A percentile compares a stretch with the other conserved stretches of the same genome.
Conservation (phyloP, 768 basidiomycete species). For the Boletus pseudo-olivaceus region DNA sequence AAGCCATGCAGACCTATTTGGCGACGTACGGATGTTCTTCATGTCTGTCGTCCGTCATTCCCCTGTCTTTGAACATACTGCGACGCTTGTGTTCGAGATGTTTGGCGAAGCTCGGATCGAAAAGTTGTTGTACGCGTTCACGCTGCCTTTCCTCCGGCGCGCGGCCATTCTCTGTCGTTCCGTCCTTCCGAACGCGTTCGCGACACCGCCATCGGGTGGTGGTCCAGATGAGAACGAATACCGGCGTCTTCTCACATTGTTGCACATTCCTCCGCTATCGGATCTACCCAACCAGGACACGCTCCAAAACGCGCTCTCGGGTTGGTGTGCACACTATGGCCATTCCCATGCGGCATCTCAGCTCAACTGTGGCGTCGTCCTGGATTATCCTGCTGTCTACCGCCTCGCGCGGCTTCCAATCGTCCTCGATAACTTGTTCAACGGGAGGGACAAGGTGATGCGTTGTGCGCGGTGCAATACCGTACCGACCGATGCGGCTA, state of each 20-base stretch:
- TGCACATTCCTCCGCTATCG: constrained; percentile 77
- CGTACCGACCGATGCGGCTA: constrained; percentile 79
- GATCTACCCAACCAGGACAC: constrained; percentile 81
- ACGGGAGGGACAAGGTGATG: constrained; percentile 67
- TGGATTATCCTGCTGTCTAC: constrained; percentile 84
- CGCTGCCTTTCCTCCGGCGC: constrained; percentile 86
- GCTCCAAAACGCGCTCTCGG: constrained; percentile 81
- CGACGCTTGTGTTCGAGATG: constrained; percentile 72
- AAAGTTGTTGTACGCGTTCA: constrained; percentile 82
- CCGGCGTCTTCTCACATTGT: constrained; percentile 63
- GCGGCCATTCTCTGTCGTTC: constrained; percentile 83
- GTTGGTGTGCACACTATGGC: constrained; percentile 89
- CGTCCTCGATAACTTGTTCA: constrained; percentile 80
- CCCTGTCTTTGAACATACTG: constrained; percentile 81
- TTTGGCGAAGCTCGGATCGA: constrained; percentile 84
- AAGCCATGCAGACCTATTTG: constrained; percentile 70
- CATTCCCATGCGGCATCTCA: constrained; percentile 77
- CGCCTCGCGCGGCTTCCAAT: constrained; percentile 78
- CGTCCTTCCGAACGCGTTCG: constrained; percentile 61
- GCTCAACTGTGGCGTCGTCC: constrained; percentile 69
- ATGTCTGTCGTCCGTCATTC: constrained; percentile 90
- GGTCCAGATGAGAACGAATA: constrained; percentile 64
- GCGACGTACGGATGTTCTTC: constrained; percentile 84
- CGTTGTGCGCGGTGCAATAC: constrained; percentile 75
- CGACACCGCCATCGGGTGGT: constrained; percentile 37